Conservation (phyloP, 441 rosid genomes). For the Populus hybrid region DNA sequence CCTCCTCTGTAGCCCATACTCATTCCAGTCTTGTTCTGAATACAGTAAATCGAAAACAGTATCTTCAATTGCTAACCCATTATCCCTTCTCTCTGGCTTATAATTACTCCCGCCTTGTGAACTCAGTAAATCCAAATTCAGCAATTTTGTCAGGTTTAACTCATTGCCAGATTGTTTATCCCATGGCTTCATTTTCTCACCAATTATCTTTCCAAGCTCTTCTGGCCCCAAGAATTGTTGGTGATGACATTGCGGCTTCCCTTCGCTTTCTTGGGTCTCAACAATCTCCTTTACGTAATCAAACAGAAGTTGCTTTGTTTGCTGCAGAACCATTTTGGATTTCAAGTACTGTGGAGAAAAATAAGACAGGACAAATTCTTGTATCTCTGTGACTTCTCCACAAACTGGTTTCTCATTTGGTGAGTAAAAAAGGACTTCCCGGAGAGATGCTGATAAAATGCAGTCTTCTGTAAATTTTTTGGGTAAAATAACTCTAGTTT, state of each 20-base stretch:
- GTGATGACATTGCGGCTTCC: slow-evolving; percentile 6
- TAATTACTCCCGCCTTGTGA: slow-evolving; percentile 38
- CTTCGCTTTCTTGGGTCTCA: slow-evolving; percentile 19
- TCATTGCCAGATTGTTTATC: slow-evolving; percentile 23
- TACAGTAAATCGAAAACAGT: slow-evolving; percentile 30
- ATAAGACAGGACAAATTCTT: slow-evolving; percentile 20
- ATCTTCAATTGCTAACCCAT: slow-evolving; percentile 36
- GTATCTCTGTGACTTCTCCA: slow-evolving; percentile 10
- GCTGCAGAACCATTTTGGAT: slow-evolving; percentile 35
- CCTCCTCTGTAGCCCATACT: slow-evolving; percentile 19
- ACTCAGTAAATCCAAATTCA: slow-evolving; percentile 28
- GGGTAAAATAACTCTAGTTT: slow-evolving; percentile 1
- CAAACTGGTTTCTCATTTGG: slow-evolving; percentile 19
- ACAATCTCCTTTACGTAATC: slow-evolving; percentile 39
- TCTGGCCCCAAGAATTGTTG: slow-evolving; percentile 21
- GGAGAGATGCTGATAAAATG: slow-evolving; percentile 33
- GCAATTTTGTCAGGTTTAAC: slow-evolving; percentile 18
- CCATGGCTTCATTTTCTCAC: slow-evolving; percentile 28
- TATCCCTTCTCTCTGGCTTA: slow-evolving; percentile 24
- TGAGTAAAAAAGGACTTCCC: slow-evolving; percentile 26
- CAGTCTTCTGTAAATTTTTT: slow-evolving; percentile 35
- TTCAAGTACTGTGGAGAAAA: slow-evolving; percentile 9
- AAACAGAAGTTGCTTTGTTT: slow-evolving; percentile 46
- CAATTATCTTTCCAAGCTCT: slow-evolving; percentile 23
- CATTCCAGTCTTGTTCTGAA: slow-evolving; percentile 38